Base-by-base conservation (phyloP, 2,329 filamentous ascomycete species). In the Tolypocladium ovalisporum region DNA sequence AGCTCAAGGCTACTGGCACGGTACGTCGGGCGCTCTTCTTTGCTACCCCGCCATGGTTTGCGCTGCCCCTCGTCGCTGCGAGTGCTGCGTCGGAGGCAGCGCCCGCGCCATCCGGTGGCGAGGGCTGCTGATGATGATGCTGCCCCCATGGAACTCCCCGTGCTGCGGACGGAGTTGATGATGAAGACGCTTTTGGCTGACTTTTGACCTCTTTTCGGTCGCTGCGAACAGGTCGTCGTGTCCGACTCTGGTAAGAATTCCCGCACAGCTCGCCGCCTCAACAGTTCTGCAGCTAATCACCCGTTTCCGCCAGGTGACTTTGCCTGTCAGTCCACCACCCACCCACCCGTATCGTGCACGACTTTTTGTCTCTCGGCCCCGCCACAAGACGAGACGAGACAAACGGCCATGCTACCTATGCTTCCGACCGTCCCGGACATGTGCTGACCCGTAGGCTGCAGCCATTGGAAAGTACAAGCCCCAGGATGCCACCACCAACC, bases 391-490 rank as follows among this genome's bases (percentile, higher is more conserved):
- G 19, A 51, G 47, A 44, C 44, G 27, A 19, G 24, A 3, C 29
- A 6, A 13, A 15, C n/a, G n/a, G 19, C 47, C 47, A n/a, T 19
- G 27, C 29, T 10, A 13, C 47, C n/a, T n/a, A n/a, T n/a, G n/a
- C n/a, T n/a, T n/a, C n/a, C n/a, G n/a, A n/a, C n/a, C n/a, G n/a
- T n/a, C n/a, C n/a, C n/a, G n/a, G n/a, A n/a, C n/a, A n/a, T n/a
- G n/a, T n/a, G 61, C 68, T 71, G 22, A 71, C 64, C 9, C 24
- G 39, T 44, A 27, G n/a, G 17, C 59, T 74, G 19, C 78, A 85
- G 92, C 92, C 76, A 99, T 99, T 76, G 92, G 83, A 82, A 97
- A 97, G 83, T 99, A 99, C 87, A 96, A 96, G 86, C 94, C 94
- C 64, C 92, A 99, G 83, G 94, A 99, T 89, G 94, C 94, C 72